Base-by-base conservation (phyloP, 495 filamentous ascomycete genomes). In the Chaetomium fimeti region DNA sequence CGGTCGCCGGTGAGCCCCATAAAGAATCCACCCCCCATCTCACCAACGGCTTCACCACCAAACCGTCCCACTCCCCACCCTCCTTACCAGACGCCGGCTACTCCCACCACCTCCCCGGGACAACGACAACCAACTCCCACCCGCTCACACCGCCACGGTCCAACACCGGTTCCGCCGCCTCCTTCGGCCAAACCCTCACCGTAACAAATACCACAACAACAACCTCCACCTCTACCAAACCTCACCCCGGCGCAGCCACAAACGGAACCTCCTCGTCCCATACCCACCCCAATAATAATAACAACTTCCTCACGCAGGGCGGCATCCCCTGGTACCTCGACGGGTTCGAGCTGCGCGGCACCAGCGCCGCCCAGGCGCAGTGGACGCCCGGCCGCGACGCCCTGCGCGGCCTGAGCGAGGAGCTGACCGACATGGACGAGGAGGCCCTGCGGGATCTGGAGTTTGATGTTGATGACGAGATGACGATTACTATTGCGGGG, bases 281-380 rank as follows among this genome's bases (percentile, higher is more conserved):
- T 9, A 36, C 3, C 32, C 32, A 36, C 3, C 32, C 32, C 32
- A 36, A 36, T 9, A 36, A 5, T 11, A 32, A 27, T 2, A 48
- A 43, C 16, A 55, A 55, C 20, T 20, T 16, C 54, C 76, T 94
- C 38, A 81, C 83, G 5, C 78, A 88, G 55, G 92, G 92, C 53
- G 92, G 92, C 15, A 81, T 93, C 8, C 87, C 89, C 13, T 96
- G 93, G 92, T 97, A 95, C 77, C 85, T 96, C 69, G 81, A 91
- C 65, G 84, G 85, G 13, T 93, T 94, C 69, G 86, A 93, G 43
- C 90, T 89, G 0, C 72, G 84, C 57, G 92, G 93, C 20, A 95
- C 90, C 0, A 91, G 76, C 0, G 78, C 75, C 1, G 74, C 70
- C 2, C 24, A 55, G 18, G 8, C 0, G 53, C 22, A 93, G 76